phyloP scores from a whole-genome alignment of 139 green algal species.

The Chlorella vulgaris region DNA sequence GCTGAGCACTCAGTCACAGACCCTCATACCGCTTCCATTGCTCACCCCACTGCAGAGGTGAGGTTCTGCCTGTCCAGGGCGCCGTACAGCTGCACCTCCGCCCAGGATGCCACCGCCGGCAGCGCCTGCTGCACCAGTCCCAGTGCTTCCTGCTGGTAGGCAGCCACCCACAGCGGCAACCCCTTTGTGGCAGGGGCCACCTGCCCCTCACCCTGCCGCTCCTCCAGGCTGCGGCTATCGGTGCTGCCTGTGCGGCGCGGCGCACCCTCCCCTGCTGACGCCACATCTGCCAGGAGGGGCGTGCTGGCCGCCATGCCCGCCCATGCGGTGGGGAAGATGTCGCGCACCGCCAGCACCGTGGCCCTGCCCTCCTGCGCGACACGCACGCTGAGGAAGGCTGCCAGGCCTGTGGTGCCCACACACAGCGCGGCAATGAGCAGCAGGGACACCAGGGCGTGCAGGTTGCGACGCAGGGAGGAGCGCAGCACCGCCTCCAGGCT shows the following conservation, averaged over 20 bases:
- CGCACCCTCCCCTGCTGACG: background rate
- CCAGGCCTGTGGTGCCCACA: conserved; percentile 48
- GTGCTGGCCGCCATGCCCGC: conserved; percentile 20
- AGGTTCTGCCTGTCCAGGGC: conserved; percentile 44
- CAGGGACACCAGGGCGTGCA: conserved; percentile 49
- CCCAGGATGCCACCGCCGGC: conserved; percentile 33
- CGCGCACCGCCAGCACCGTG: conserved; percentile 26
- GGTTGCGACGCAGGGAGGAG: conserved; percentile 32
- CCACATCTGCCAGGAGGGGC: conserved; percentile 23
- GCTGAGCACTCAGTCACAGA: background rate
- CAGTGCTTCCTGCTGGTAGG: conserved; percentile 31
- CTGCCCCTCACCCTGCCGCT: background rate
- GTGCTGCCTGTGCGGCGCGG: background rate
- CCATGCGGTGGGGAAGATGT: conserved; percentile 44
- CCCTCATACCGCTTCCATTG: background rate
- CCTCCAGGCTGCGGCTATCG: background rate
- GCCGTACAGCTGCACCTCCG: conserved; percentile 24
- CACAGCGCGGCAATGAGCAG: conserved; percentile 46
- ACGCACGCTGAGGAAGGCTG: conserved; percentile 55
- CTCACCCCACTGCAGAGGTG: conserved; percentile 29
- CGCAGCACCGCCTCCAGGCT: conserved; percentile 33
- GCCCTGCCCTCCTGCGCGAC: conserved; percentile 46
- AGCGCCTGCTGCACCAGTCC: conserved; percentile 42
- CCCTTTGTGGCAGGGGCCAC: background rate
- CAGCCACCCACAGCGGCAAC: conserved; percentile 36